phyloP scores from a whole-genome alignment of 108 stramenopile genomes.

The Craspedostauros australis region DNA sequence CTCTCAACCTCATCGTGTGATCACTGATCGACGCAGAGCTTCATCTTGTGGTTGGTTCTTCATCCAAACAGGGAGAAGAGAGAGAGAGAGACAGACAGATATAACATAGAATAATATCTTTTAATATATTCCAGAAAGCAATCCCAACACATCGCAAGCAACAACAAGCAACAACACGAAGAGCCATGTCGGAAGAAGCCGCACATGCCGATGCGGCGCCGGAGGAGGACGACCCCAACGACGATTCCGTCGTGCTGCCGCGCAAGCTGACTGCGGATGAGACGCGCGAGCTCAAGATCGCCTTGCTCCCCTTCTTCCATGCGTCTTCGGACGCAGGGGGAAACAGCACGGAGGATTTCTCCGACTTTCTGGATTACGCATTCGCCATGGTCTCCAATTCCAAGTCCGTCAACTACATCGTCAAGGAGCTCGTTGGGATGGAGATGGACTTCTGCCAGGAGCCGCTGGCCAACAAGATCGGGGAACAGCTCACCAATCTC shows the following conservation, averaged over 20 bases:
- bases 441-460: slow-evolving; percentile 62
- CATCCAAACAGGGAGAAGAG: no score
- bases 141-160: neutral
- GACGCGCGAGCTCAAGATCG: slow-evolving; percentile 14
- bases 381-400: slow-evolving; percentile 71
- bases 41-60: no score
- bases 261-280: slow-evolving; percentile 51
- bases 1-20: no score
- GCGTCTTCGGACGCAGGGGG: slow-evolving; percentile 3
- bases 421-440: slow-evolving; percentile 59
- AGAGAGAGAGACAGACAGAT: no score
- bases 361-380: slow-evolving; percentile 64
- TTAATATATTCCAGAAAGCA: neutral
- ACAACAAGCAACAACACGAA: no score
- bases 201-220: slow-evolving; percentile 25
- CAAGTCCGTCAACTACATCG: slow-evolving; percentile 41
- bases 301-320: slow-evolving; percentile 24
- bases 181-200: no score
- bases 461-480: slow-evolving; percentile 16
- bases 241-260: slow-evolving; percentile 12
- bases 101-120: no score
- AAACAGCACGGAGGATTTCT: slow-evolving; percentile 28
- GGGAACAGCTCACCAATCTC: slow-evolving; percentile 19
- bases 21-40: no score
- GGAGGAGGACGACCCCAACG: slow-evolving; percentile 15